These are phyloP conservation scores for Spongospora subterranea DNA, from an alignment of 208 protist species.

Conservation along the genomic window DNA sequence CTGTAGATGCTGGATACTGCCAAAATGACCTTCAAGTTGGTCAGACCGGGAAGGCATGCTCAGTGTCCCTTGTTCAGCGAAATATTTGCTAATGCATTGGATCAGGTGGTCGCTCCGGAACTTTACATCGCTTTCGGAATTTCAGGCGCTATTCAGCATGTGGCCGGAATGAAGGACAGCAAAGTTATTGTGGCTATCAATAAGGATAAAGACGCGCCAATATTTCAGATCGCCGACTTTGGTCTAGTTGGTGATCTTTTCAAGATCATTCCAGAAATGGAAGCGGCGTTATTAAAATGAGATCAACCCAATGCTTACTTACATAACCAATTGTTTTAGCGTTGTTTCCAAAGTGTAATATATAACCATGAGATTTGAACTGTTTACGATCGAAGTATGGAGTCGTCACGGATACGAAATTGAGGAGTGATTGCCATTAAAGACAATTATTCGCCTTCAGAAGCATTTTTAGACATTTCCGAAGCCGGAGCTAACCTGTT, in stretches of 20 bases:
- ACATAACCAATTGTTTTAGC: too few relatives aligned
- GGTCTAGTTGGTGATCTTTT: slow-evolving; percentile 95
- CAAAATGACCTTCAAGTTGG: slow-evolving; percentile 90
- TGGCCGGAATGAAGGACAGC: slow-evolving; percentile 98
- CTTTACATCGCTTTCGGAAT: slow-evolving; percentile 90
- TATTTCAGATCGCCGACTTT: slow-evolving; percentile 96
- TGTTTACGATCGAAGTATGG: too few relatives aligned
- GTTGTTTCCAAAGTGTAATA: too few relatives aligned
- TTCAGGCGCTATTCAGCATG: slow-evolving; percentile 76
- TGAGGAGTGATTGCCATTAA: too few relatives aligned
- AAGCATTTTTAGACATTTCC: too few relatives aligned
- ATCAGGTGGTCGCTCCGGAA: slow-evolving; percentile 89
- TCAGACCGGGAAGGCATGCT: slow-evolving; percentile 91
- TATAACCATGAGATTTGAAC: too few relatives aligned
- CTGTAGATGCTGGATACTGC: slow-evolving; percentile 86
- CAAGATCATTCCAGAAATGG: slow-evolving; percentile 88
- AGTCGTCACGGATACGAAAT: too few relatives aligned
- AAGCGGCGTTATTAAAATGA: slow-evolving; percentile 75
- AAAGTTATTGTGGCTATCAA: slow-evolving; percentile 95
- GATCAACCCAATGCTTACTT: not conserved
- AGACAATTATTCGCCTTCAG: too few relatives aligned
- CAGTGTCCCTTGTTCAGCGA: slow-evolving; percentile 66
- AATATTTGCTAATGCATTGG: not conserved
- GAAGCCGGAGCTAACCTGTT: too few relatives aligned
- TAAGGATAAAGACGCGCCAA: slow-evolving; percentile 96